Base-by-base conservation (phyloP, 202 grass and related monocot genomes). In the Schoenoplectus triqueter region DNA sequence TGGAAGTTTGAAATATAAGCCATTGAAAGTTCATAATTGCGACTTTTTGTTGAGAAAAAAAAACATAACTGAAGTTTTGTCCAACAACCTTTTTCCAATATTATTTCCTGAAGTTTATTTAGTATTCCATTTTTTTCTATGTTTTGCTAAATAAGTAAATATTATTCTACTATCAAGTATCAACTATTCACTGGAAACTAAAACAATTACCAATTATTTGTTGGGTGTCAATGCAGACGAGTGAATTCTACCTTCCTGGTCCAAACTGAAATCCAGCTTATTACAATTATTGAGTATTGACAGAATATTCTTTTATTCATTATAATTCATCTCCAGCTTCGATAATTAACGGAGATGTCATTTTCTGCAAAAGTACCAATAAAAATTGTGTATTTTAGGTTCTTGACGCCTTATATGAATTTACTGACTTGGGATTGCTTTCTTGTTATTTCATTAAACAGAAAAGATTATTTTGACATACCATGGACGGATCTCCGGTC, bases 391-490 rank as follows among this genome's bases (percentile, higher is more conserved):
- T 49, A 59, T 15, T 75, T 31, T 21, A 39, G 48, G 19, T 47
- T 75, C 18, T 75, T 55, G 10, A 3, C 1, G 2, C 9, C 4
- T 22, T 31, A 39, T 22, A 1, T 52, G 17, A 52, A 52, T 51
- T 73, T 73, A 5, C 47, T 73, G 18, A 52, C 19, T 0, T 59
- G 47, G 18, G 51, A 51, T 73, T 3, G n/a, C 2, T 70, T 48
- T 6, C 46, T 21, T 51, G n/a, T 51, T 50, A 0, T 42, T 54
- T 15, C 7, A 45, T 78, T 45, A 9, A 65, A 71, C 85, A 92
- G 91, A 67, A 95, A 95, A 80, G 93, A 92, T 39, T 95, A 94
- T 74, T 94, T 87, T 47, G 95, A 97, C 90, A 88, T 97, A 57
- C 87, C 92, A 15, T 97, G 95, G 95, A 93, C 89, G 31, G 94